A percentile compares a stretch with the other conserved stretches of the same genome.
Evolutionary conservation across 108 stramenopile species (phyloP).

Genomic region (Fragilariopsis cylindrus): DNA sequence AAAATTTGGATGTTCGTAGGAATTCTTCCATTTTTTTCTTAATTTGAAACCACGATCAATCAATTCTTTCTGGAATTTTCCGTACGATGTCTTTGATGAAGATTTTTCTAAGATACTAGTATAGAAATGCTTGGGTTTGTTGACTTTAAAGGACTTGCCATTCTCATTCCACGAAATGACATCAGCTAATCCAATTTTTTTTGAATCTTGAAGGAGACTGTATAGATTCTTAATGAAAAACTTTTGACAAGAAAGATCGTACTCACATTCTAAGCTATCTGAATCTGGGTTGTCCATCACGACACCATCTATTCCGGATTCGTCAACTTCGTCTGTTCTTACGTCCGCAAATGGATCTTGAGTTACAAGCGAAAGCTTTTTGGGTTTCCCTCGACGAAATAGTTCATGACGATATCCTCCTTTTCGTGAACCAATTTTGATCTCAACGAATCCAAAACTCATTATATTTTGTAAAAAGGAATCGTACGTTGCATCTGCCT

Average conservation of each 20-base stretch:
- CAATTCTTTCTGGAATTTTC: not conserved
- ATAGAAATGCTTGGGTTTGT: not conserved
- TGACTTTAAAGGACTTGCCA: constrained; percentile 1
- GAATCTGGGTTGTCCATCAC: no score
- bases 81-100: not conserved
- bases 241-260: not conserved
- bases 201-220: not conserved
- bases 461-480: not conserved
- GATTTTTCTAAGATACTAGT: not conserved
- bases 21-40: not conserved
- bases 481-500: not conserved
- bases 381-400: constrained; percentile 8
- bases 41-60: constrained; percentile 7
- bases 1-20: constrained; percentile 3
- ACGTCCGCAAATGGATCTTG: not conserved
- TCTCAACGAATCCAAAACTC: constrained; percentile 12
- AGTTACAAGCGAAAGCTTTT: not conserved
- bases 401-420: constrained; percentile 13
- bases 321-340: not conserved
- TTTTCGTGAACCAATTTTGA: not conserved
- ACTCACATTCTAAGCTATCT: not conserved
- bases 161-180: constrained; percentile 2
- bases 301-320: not conserved
- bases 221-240: not conserved
- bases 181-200: not conserved